These are phyloP conservation scores for Pseudisothecium myosuroides DNA, from an alignment of 225 moss, liverwort and hornwort genomes.

Conservation along the genomic window DNA sequence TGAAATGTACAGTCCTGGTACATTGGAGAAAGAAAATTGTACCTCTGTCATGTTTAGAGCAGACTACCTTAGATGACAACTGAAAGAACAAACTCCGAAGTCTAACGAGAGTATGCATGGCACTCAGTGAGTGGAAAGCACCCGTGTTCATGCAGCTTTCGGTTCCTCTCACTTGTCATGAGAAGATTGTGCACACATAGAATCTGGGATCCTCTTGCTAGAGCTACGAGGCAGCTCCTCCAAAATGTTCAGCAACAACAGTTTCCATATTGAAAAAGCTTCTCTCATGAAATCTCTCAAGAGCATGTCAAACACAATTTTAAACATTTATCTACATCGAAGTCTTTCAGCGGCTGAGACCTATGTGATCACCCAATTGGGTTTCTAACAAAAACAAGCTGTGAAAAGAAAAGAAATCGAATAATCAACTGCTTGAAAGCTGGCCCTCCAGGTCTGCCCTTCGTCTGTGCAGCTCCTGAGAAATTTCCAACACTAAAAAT, in stretches of 20 bases:
- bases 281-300: neutral
- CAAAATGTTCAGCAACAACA: neutral
- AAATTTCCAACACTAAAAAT: neutral
- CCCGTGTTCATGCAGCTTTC: neutral
- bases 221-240: neutral
- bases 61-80: no score
- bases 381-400: neutral
- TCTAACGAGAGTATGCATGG: neutral
- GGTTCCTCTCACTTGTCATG: neutral
- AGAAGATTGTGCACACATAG: neutral
- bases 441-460: slow-evolving; percentile 35
- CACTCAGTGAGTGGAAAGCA: neutral
- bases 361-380: neutral
- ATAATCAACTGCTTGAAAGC: neutral
- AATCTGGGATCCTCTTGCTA: neutral
- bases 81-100: neutral
- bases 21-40: no score
- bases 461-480: slow-evolving; percentile 36
- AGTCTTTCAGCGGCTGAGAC: neutral
- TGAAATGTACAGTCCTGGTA: no score
- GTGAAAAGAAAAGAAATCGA: neutral
- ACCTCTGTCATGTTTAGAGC: no score
- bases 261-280: neutral
- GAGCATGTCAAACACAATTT: neutral
- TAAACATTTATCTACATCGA: neutral